Base-by-base conservation (phyloP, 176 grass and related monocot species). In the Chrysopogon serrulatus region DNA sequence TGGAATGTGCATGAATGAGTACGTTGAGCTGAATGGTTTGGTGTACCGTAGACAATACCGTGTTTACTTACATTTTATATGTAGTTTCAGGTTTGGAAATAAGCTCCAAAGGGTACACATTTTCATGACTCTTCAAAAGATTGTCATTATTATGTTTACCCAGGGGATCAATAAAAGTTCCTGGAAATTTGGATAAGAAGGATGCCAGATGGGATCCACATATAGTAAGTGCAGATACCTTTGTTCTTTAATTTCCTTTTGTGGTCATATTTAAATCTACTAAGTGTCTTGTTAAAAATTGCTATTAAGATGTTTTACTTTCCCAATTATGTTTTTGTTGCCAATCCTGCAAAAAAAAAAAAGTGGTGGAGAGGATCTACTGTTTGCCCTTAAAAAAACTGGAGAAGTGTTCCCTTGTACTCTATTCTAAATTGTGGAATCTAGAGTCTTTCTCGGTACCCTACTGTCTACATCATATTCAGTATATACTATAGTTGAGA, bases 171-270 rank as follows among this genome's bases (percentile, higher is more conserved):
- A n/a, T 47, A 45, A 73, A 63, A 43, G 17, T 41, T 68, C 8
- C 11, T 60, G 30, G 83, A 79, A 84, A 45, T 79, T 74, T 41
- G 79, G 81, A 16, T 86, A 61, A 45, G 17, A 24, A 62, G 30
- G 47, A 69, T 77, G 49, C 49, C 23, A 48, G 12, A 87, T 63
- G 64, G 86, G 42, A 83, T 87, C 51, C 47, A 48, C n/a, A 76
- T 62, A 18, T 48, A 54, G 64, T 71, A 54, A 87, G 64, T 87
- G n/a, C 40, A 51, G 12, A 31, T 77, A 24, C 15, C 62, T 77
- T 82, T 56, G 59, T 76, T 76, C 37, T 57, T 87, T 82, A 36
- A 19, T 76, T 69, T 76, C 12, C 17, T 77, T 79, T 36, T 54
- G 70, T 45, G 39, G 31, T 15, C 45, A 44, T 48, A 32, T 42